phyloP scores from a whole-genome alignment of 2,329 filamentous ascomycete genomes.

The Fusarium coffeatum region DNA sequence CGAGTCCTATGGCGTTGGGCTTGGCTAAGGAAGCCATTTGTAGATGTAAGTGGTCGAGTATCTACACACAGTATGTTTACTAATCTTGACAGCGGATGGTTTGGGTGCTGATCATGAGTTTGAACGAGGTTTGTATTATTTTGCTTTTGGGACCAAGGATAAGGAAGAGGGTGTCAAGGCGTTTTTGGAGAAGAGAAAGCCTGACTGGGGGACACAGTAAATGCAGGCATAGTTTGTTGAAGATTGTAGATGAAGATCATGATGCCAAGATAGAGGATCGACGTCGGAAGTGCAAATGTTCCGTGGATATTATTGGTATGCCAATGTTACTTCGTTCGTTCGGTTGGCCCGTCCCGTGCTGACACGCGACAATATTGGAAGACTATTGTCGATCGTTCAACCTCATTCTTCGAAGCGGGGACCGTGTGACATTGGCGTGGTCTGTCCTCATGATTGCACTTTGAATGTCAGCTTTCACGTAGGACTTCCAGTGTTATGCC shows the following conservation, averaged over 20 bases:
- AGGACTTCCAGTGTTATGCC: neutral
- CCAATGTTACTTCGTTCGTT: neutral
- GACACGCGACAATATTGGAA: conserved; percentile 5
- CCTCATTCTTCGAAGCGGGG: neutral
- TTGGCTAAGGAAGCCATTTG: conserved; percentile 49
- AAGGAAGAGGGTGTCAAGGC: conserved; percentile 49
- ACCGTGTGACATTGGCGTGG: neutral
- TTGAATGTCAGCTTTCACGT: neutral
- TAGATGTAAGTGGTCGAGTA: too few species aligned
- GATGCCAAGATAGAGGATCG: neutral
- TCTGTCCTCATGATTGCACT: neutral
- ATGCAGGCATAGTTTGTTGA: neutral
- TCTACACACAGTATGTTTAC: neutral
- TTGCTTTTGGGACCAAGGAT: conserved; percentile 50
- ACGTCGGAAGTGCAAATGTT: neutral
- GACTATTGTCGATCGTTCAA: conserved; percentile 5
- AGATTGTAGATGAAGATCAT: neutral
- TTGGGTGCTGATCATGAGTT: conserved; percentile 48
- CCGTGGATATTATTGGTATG: conserved; percentile 1
- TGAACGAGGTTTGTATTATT: conserved; percentile 53
- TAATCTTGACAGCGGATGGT: conserved; percentile 38
- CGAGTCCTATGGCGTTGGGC: conserved; percentile 44
- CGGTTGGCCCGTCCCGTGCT: neutral
- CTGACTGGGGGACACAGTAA: conserved; percentile 32
- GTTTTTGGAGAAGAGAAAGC: conserved; percentile 47